Percentiles rank a stretch among this genome's conserved stretches.
These are phyloP conservation scores for Chloranthus sessilifolius DNA, from an alignment of 164 flowering plant genomes.

Conservation along the genomic window DNA sequence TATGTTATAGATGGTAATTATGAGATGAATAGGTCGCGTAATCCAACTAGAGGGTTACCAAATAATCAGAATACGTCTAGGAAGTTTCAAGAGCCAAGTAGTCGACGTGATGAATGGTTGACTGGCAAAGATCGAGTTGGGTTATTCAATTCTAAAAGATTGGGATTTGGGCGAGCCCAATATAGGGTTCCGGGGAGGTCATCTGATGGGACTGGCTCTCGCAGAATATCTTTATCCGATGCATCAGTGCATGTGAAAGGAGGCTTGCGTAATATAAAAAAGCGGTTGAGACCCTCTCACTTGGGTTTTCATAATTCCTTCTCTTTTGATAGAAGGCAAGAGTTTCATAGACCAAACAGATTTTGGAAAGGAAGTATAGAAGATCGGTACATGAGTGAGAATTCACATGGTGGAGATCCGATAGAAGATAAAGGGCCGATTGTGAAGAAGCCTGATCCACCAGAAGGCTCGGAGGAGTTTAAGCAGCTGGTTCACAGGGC, in stretches of 20 bases:
- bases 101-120: conserved; percentile 14
- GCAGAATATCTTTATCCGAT: conserved; percentile 7
- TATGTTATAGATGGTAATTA: conserved; percentile 15
- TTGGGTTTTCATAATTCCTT: conserved; percentile 9
- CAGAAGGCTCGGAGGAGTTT: conserved; percentile 58
- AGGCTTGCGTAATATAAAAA: conserved; percentile 17
- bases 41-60: conserved; percentile 10
- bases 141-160: conserved; percentile 12
- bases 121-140: conserved; percentile 12
- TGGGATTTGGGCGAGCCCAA: conserved; percentile 7
- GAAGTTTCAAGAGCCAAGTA: conserved; percentile 6
- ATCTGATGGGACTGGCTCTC: conserved; percentile 3
- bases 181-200: conserved; percentile 10
- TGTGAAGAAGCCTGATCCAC: conserved; percentile 33
- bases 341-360: conserved; percentile 16
- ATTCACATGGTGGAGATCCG: conserved; percentile 14
- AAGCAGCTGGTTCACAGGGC: conserved; percentile 45
- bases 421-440: conserved; percentile 13
- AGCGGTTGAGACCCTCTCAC: conserved; percentile 31
- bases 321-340: conserved; percentile 14
- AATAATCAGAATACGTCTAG: conserved; percentile 17
- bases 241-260: conserved; percentile 11
- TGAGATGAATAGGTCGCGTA: conserved; percentile 13
- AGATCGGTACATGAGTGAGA: conserved; percentile 14
- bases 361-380: conserved; percentile 8